Base-by-base conservation (phyloP, 73 alveolate genomes). In the Uronychia binucleata region DNA sequence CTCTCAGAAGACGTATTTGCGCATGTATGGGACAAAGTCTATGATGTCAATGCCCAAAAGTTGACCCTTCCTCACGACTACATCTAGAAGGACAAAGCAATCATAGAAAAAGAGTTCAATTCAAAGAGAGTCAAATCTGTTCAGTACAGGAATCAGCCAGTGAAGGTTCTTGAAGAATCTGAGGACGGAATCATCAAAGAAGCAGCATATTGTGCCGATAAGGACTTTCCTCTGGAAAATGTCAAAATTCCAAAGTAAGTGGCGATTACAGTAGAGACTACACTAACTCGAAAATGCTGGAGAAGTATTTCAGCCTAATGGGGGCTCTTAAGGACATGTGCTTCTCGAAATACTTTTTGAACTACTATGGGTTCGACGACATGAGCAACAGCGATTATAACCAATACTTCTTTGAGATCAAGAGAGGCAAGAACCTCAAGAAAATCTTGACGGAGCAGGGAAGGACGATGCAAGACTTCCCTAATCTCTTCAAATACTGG, bases 221-320 rank as follows among this genome's bases (percentile, higher is more conserved):
- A 83, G 31, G 94, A 88, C 60, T 83, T 88, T 59, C 91, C 94
- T 46, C 90, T 88, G 26, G 94, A 88, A 83, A 86, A 83, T 74
- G 31, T 35, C 28, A 88, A 88, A 59, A 84, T 88, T 26, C 94
- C 94, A 26, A 81, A 46, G 67, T 78, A 31, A 26, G 31, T 27
- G n/a, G 0, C 5, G 26, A 78, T 31, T 0, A 31, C 31, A 1
- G 46, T 46, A 46, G 79, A 57, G 83, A 83, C 28, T 88, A 79
- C 74, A 76, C 89, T 8, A 59, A 83, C 57, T 88, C 27, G 35
- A 86, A 88, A 76, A 80, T 28, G n/a, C 77, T 83, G 33, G 77
- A 88, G 31, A 27, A 60, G 27, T 59, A 59, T 46, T 88, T 83
- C 31, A 83, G 80, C 33, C 30, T 59, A 1, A 83, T 88, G 5